These are phyloP conservation scores for Conringia planisiliqua DNA, from an alignment of 345 rosid genomes.

Conservation along the genomic window DNA sequence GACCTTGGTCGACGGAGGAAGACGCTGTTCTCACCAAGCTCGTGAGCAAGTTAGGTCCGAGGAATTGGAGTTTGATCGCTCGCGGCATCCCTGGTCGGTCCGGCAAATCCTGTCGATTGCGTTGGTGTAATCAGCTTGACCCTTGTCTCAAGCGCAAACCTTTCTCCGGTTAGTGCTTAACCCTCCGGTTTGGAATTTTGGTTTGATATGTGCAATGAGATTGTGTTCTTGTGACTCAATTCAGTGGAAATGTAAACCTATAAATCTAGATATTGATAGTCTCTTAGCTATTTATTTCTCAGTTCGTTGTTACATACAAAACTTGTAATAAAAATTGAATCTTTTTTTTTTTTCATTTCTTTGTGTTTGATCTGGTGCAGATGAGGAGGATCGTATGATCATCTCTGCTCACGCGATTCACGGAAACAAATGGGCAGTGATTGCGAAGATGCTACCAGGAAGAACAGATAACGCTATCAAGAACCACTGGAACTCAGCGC, in stretches of 20 bases:
- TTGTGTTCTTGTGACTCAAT: no score
- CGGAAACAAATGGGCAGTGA: conserved; percentile 95
- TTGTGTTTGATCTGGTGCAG: conserved; percentile 38
- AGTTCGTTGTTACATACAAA: no score
- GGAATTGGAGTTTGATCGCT: conserved; percentile 87
- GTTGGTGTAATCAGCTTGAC: conserved; percentile 91
- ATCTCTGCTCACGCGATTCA: conserved; percentile 62
- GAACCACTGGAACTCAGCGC: conserved; percentile 92
- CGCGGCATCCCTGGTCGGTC: conserved; percentile 81
- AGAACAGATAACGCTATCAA: conserved; percentile 90
- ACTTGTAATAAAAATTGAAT: not conserved
- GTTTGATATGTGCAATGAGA: no score
- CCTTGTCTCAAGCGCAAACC: conserved; percentile 80
- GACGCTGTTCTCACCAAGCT: conserved; percentile 57
- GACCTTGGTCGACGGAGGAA: conserved; percentile 87
- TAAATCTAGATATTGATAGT: no score
- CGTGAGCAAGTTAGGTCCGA: conserved; percentile 62
- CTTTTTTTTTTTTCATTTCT: not conserved
- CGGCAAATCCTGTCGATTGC: conserved; percentile 79
- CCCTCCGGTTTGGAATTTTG: no score
- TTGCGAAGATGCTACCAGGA: conserved; percentile 72
- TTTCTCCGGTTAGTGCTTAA: conserved; percentile 48
- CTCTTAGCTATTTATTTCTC: no score
- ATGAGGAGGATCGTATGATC: conserved; percentile 75
- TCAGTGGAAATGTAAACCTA: no score